A percentile compares a stretch with the other conserved stretches of the same genome.
These are phyloP conservation scores for Lippia alba DNA, from an alignment of 305 asterid genomes.

Conservation along the genomic window DNA sequence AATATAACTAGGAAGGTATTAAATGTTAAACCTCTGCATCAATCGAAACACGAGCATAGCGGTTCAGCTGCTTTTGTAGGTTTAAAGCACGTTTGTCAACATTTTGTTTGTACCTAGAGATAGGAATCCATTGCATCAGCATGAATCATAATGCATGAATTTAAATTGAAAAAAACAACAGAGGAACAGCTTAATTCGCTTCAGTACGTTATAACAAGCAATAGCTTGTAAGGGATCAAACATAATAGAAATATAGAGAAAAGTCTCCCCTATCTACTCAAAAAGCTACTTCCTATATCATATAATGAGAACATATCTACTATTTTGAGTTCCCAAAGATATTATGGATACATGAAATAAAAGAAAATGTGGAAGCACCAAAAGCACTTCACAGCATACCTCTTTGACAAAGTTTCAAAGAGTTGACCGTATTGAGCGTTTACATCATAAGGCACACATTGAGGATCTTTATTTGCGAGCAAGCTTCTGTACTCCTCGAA, in stretches of 20 bases:
- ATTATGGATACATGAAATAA: conserved; percentile 10
- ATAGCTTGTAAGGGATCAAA: conserved; percentile 24
- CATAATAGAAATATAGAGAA: not conserved
- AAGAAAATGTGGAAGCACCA: conserved; percentile 28
- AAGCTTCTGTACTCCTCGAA: conserved; percentile 72
- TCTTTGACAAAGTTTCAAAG: conserved; percentile 75
- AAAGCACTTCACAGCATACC: conserved; percentile 53
- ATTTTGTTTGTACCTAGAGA: conserved; percentile 75
- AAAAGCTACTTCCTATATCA: conserved; percentile 9
- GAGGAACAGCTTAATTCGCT: conserved; percentile 14
- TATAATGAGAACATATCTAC: conserved; percentile 6
- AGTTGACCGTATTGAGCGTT: conserved; percentile 72
- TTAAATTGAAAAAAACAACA: conserved; percentile 10
- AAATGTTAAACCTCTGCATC: conserved; percentile 73
- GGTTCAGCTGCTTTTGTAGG: conserved; percentile 79
- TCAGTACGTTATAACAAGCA: conserved; percentile 19
- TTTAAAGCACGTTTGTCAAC: conserved; percentile 58
- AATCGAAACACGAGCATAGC: conserved; percentile 83
- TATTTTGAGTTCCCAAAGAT: conserved; percentile 19
- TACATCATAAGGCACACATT: conserved; percentile 79
- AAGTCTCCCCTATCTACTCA: conserved; percentile 10
- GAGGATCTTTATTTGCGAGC: conserved; percentile 80
- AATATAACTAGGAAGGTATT: conserved; percentile 1
- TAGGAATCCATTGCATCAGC: conserved; percentile 34
- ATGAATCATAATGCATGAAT: conserved; percentile 27